Evolutionary conservation across 2,329 filamentous ascomycete species (phyloP), one percentile per base, ranked within the genome.

Genomic region (Alternaria novae-zelandiae): DNA sequence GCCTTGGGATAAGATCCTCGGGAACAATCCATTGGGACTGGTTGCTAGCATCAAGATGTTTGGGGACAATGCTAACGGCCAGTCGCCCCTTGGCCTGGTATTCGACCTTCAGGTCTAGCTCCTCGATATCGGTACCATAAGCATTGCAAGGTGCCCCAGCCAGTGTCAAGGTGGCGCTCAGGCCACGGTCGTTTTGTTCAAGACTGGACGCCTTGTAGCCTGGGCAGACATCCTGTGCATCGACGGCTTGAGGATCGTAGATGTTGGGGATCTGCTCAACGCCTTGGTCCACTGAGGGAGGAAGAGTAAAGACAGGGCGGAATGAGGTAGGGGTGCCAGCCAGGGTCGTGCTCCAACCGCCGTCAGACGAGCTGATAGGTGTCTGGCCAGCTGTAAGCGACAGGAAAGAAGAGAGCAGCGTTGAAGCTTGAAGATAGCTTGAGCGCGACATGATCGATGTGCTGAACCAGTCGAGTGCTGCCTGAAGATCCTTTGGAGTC

Each of bases 111-210:
- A 96, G 81, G 36, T 84, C 86, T 53, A 96, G 82, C 5, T 85
- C 82, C 23, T 89, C 84, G 26, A 96, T 82, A 74, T 96, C 93
- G 8, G 85, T 90, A 0, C 93, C 93, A 67, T 95, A 96, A 21
- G 88, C 86, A 78, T 95, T 91, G 82, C 93, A 89, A 28, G 86
- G 75, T 21, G 81, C 68, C 4, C 87, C 87, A 41, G 86, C 86
- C 57, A 89, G 74, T 0, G 71, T 80, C 69, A 89, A 72, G 5
- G 79, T 82, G 8, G 87, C 87, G 3, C 81, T 84, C 55, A 89
- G 80, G 4, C 86, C 86, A 63, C 78, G 74, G 5, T 77, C 69
- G 12, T 79, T 83, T 23, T 83, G 76, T 45, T 82, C 69, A 11
- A 89, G 80, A 63, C 84, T 79, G 3, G 82, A 84, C 3, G 86